Evolutionary conservation across 2,329 filamentous ascomycete genomes (phyloP), one percentile per base, ranked within the genome.

Genomic region (Hypomyces rosellus): DNA sequence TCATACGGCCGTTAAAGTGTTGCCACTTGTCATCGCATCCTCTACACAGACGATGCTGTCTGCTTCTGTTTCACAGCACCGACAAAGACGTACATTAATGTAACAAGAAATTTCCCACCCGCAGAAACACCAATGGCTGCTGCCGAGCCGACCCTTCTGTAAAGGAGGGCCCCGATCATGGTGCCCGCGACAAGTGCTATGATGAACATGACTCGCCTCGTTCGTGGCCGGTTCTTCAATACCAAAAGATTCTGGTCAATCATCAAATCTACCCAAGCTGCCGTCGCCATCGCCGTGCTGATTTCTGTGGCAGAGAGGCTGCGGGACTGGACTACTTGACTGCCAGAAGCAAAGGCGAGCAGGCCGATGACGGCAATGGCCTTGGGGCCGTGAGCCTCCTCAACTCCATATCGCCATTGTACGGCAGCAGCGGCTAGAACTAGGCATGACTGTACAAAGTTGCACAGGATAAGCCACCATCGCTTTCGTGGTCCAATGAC

Each of bases 281-380:
- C 79, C 5, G 81, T 84, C 0, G 79, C 80, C 79, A 84, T 84
- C 22, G 81, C 80, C 0, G 81, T 84, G 51, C 73, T 81, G 58
- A 84, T 83, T 61, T 85, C 81, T 0, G 77, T 77, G 65, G 82
- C 75, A 42, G 70, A 65, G 49, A 84, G 61, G 37, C 74, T 71
- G 20, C 80, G 69, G 2, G 73, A 73, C 66, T 79, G 74, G 3
- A 81, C 79, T 0, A 85, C 79, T 60, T 84, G 81, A 44, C 73
- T 77, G 0, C 81, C 80, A 0, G 78, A 71, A 0, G 79, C 73
- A 45, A 78, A 75, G 0, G 80, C 78, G 30, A 84, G 67, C 37
- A 82, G 60, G 1, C 66, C 71, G 41, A 83, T 68, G 5, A 74
- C 73, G 3, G 64, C 62, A 34, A 78, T 60, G 0, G 76, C 72